These are phyloP conservation scores for Cicer bijugum DNA, from an alignment of 306 rosid species.

Conservation along the genomic window DNA sequence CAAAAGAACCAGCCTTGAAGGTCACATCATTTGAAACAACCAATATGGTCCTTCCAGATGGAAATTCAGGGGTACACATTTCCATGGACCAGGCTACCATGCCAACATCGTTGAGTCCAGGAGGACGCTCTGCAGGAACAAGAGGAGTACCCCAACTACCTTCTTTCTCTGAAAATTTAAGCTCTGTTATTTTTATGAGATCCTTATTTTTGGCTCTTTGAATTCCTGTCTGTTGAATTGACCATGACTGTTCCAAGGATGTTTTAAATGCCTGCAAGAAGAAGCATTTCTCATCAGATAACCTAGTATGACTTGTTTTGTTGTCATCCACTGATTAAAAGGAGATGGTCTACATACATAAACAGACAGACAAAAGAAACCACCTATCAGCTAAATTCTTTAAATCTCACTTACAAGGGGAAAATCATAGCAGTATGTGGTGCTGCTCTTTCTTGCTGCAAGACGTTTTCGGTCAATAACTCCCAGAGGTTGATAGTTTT, in stretches of 20 bases:
- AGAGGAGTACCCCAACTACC: conserved; percentile 90
- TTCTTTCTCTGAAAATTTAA: conserved; percentile 71
- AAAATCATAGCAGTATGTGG: conserved; percentile 97
- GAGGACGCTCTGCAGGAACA: conserved; percentile 63
- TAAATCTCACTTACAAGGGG: conserved; percentile 74
- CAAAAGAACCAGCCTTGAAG: conserved; percentile 96
- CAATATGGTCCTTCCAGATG: conserved; percentile 88
- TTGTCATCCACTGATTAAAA: conserved; percentile 26
- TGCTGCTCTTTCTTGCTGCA: conserved; percentile 81
- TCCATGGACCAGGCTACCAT: conserved; percentile 97
- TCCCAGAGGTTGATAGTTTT: conserved; percentile 80
- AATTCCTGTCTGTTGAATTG: conserved; percentile 56
- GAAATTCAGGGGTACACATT: conserved; percentile 92
- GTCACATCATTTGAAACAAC: conserved; percentile 92
- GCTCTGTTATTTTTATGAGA: conserved; percentile 76
- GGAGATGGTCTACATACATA: conserved; percentile 8
- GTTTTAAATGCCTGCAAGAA: conserved; percentile 82
- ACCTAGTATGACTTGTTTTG: conserved; percentile 35
- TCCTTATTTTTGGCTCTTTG: conserved; percentile 57
- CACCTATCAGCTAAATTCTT: conserved; percentile 17
- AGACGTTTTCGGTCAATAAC: conserved; percentile 82
- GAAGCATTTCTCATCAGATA: conserved; percentile 44
- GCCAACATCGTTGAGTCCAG: conserved; percentile 90
- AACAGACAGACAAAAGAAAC: not conserved
- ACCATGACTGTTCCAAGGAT: conserved; percentile 87